Percentiles rank a stretch among this genome's conserved stretches.
These are phyloP conservation scores for Starmera dryadoides DNA, from an alignment of 805 yeast species.

Conservation along the genomic window DNA sequence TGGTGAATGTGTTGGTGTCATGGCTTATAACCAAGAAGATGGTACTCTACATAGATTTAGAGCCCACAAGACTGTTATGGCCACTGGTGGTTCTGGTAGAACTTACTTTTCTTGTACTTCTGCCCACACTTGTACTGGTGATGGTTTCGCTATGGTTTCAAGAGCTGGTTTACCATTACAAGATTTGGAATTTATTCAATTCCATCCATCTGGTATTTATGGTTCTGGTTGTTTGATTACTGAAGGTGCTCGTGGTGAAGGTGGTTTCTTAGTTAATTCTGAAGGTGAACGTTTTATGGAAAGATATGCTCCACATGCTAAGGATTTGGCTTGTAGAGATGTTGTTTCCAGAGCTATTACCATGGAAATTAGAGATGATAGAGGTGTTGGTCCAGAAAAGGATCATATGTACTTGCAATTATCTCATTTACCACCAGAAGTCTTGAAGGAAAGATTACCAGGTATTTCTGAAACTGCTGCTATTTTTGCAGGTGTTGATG, in stretches of 20 bases:
- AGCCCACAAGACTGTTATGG: constrained; percentile 92
- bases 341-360: constrained; percentile 98
- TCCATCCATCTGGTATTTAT: constrained; percentile 99
- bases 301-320: constrained; percentile 97
- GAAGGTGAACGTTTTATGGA: constrained; percentile 99
- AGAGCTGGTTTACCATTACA: constrained; percentile 98
- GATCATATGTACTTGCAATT: constrained; percentile 95
- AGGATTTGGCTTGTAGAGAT: constrained; percentile 97
- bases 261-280: constrained; percentile 92
- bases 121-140: constrained; percentile 99
- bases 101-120: constrained; percentile 98
- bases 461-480: constrained; percentile 99
- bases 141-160: constrained; percentile 96
- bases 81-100: constrained; percentile 99
- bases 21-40: constrained; percentile 97
- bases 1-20: constrained; percentile 93
- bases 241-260: constrained; percentile 99
- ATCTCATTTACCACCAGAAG: constrained; percentile 88
- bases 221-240: constrained; percentile 99
- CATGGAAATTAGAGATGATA: constrained; percentile 96
- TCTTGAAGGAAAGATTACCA: constrained; percentile 91
- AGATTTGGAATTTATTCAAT: constrained; percentile 95
- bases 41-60: constrained; percentile 97
- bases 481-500: constrained; percentile 98
- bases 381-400: constrained; percentile 96